phyloP scores from a whole-genome alignment of 192 early-diverging fungal species.

The Backusella mclennaniae region DNA sequence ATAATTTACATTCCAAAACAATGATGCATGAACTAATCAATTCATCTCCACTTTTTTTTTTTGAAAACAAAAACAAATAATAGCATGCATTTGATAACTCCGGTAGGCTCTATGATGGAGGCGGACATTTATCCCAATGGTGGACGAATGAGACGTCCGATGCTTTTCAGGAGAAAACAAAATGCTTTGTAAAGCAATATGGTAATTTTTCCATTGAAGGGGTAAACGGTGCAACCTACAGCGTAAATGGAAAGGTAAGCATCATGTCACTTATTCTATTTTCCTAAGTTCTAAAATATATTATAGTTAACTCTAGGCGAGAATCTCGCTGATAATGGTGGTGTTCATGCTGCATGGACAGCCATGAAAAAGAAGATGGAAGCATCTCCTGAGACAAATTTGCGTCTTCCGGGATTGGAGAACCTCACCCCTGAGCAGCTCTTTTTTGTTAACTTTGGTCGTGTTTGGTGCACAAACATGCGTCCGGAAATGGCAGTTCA shows the following conservation, averaged over 20 bases:
- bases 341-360: conserved; percentile 44
- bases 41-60: neutral
- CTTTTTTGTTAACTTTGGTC: conserved; percentile 65
- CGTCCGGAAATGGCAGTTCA: conserved; percentile 36
- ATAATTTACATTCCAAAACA: neutral
- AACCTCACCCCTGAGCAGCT: conserved; percentile 52
- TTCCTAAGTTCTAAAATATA: neutral
- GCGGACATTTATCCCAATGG: conserved; percentile 48
- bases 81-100: conserved; percentile 67
- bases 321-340: conserved; percentile 73
- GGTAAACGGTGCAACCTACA: conserved; percentile 30
- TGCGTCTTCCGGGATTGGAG: conserved; percentile 42
- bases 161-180: conserved; percentile 47
- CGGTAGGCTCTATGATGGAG: conserved; percentile 56
- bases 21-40: neutral
- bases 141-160: conserved; percentile 33
- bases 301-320: conserved; percentile 54
- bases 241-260: conserved; percentile 53
- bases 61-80: neutral
- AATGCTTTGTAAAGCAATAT: conserved; percentile 73
- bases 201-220: conserved; percentile 45
- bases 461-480: conserved; percentile 59
- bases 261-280: neutral
- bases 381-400: conserved; percentile 27
- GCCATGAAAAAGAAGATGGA: conserved; percentile 27